A percentile compares a stretch with the other conserved stretches of the same genome.
Conservation (phyloP, 83 land plant genomes). For the Picea abies region DNA sequence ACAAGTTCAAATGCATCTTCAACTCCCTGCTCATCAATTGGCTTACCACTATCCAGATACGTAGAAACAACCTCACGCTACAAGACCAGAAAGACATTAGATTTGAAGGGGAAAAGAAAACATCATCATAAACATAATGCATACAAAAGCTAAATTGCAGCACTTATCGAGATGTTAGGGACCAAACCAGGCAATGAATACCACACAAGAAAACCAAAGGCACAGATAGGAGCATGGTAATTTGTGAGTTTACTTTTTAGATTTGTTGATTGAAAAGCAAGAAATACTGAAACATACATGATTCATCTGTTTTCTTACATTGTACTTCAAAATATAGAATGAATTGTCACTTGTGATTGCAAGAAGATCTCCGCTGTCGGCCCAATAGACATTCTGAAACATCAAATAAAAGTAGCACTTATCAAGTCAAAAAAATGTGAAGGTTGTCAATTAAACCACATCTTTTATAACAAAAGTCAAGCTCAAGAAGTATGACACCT, state of each 20-base stretch:
- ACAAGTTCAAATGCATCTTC: constrained; percentile 97
- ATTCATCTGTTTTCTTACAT: too few species aligned
- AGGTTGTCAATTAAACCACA: constrained; percentile 7
- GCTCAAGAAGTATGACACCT: too few species aligned
- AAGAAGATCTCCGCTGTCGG: constrained; percentile 96
- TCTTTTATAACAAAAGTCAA: not conserved
- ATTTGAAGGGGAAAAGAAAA: not conserved
- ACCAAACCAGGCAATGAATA: not conserved
- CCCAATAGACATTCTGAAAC: constrained; percentile 95
- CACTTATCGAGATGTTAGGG: not conserved
- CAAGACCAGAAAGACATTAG: constrained; percentile 15
- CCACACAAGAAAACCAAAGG: not conserved
- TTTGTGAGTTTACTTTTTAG: too few species aligned
- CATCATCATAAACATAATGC: not conserved
- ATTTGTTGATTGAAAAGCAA: too few species aligned
- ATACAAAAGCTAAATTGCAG: not conserved
- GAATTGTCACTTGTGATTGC: constrained; percentile 93
- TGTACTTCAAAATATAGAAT: constrained; percentile 96
- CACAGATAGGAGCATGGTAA: not conserved
- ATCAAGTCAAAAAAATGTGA: too few species aligned
- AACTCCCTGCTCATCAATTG: constrained; percentile 89
- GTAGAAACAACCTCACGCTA: constrained; percentile 88
- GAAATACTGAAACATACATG: too few species aligned
- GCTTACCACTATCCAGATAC: constrained; percentile 78
- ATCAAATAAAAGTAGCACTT: not conserved